These are phyloP conservation scores for Collybia sp. DNA, from an alignment of 768 basidiomycete genomes.

Conservation along the genomic window DNA sequence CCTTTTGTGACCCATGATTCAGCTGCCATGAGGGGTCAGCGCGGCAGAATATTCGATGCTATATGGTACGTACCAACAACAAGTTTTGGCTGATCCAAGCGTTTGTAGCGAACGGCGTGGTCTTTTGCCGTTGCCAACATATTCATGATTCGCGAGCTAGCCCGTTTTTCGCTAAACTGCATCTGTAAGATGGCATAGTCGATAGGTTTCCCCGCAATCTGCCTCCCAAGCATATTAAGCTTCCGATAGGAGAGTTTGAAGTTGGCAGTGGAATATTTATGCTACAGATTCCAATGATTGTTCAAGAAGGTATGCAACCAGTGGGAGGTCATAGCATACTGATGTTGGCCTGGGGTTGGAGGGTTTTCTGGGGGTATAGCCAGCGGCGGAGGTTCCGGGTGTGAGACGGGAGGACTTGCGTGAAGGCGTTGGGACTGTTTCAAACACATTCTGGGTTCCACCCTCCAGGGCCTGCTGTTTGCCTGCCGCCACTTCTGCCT, in stretches of 20 bases:
- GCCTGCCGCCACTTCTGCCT: slow-evolving; percentile 41
- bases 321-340: slow-evolving; percentile 12
- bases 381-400: not conserved
- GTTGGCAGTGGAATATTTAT: slow-evolving; percentile 88
- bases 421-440: slow-evolving; percentile 21
- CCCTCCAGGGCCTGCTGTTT: slow-evolving; percentile 39
- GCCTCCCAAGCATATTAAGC: slow-evolving; percentile 80
- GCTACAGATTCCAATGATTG: slow-evolving; percentile 39
- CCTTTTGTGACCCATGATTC: slow-evolving; percentile 96
- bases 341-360: slow-evolving; percentile 21
- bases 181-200: slow-evolving; percentile 96
- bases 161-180: slow-evolving; percentile 93
- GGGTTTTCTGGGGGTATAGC: slow-evolving; percentile 9
- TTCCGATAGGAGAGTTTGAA: slow-evolving; percentile 96
- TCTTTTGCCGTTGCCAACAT: slow-evolving; percentile 86
- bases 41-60: slow-evolving; percentile 1
- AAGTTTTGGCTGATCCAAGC: slow-evolving; percentile 64
- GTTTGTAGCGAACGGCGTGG: slow-evolving; percentile 77
- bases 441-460: slow-evolving; percentile 48
- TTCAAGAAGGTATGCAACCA: not conserved
- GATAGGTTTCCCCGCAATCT: slow-evolving; percentile 88
- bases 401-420: slow-evolving; percentile 1
- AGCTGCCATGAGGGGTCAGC: slow-evolving; percentile 39
- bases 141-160: slow-evolving; percentile 79
- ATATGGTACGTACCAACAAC: slow-evolving; percentile 65